Base-by-base conservation (phyloP, 805 yeast genomes). In the Priceomyces melissophilus region DNA sequence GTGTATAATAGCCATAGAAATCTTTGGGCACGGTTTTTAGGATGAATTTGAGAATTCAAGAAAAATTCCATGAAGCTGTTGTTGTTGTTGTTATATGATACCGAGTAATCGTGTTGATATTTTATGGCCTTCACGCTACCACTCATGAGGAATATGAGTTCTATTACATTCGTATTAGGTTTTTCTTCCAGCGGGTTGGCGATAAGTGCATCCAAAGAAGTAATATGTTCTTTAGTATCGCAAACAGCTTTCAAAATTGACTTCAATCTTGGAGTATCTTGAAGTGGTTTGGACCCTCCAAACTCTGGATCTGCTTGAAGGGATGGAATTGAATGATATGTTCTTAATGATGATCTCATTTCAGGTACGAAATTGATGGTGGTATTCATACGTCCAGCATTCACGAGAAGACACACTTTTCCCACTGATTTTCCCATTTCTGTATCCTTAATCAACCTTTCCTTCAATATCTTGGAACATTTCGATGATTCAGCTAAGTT, bases 361-460 rank as follows among this genome's bases (percentile, higher is more conserved):
- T 89, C 97, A 15, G 95, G 87, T 42, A 88, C 96, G 57, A 91
- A 85, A 63, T 91, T 91, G 39, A 91, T 82, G 2, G 98, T 91
- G 2, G 99, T 91, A 67, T 91, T 91, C 81, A 91, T 80, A 46
- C 97, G 73, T 8, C 98, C 98, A 40, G 90, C 80, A 57, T 91
- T 91, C 12, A 91, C 97, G 45, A 91, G 69, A 30, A 91, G 63
- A 48, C 96, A 88, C 15, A 88, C 82, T 73, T 87, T 79, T 40
- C 87, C 84, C 14, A 87, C 86, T 12, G 87, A 79, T 30, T 79
- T 68, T 1, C 87, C 85, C 62, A 76, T 72, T 32, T 77, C 76
- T 45, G 72, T 75, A 46, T 84, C 87, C 41, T 68, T 65, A 35
- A 82, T 59, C 29, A 91, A 65, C 45, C 95, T 77, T 48, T 89